A percentile compares a stretch with the other conserved stretches of the same genome.
Conservation (phyloP, 805 yeast genomes). For the Candida methanosorbosa region DNA sequence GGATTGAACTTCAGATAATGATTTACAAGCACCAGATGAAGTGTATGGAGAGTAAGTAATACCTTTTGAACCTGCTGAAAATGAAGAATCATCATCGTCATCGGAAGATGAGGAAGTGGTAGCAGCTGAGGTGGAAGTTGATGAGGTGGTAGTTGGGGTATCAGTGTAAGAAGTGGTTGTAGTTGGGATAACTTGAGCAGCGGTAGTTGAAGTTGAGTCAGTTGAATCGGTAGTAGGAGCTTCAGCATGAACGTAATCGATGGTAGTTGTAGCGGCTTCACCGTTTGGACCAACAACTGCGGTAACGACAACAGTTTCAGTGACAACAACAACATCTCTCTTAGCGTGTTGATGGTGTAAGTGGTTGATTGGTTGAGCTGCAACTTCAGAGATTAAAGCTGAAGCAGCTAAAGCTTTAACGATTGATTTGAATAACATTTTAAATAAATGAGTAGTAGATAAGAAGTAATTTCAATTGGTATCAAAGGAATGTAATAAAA, state of each 20-base stretch:
- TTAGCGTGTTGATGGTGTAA: constrained; percentile 54
- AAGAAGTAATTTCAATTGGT: too few species aligned
- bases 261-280: constrained; percentile 21
- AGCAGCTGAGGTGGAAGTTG: constrained; percentile 24
- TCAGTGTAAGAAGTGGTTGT: constrained; percentile 17
- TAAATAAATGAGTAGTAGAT: neutral
- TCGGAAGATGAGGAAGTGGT: constrained; percentile 20
- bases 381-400: constrained; percentile 35
- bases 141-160: constrained; percentile 23
- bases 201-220: constrained; percentile 10
- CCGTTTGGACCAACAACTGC: constrained; percentile 24
- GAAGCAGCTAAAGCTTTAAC: constrained; percentile 37
- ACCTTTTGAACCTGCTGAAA: constrained; percentile 51
- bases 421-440: constrained; percentile 24
- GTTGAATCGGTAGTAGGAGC: constrained; percentile 13
- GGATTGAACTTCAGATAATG: constrained; percentile 44
- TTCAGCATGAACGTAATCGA: constrained; percentile 24
- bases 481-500: neutral
- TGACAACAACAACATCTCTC: constrained; percentile 41
- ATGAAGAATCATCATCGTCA: constrained; percentile 18
- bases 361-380: constrained; percentile 55
- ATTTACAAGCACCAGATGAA: constrained; percentile 59
- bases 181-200: constrained; percentile 21
- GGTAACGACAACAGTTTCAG: constrained; percentile 41
- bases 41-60: constrained; percentile 78